phyloP scores from a whole-genome alignment of 2,329 filamentous ascomycete genomes.

The Fusarium sp. region DNA sequence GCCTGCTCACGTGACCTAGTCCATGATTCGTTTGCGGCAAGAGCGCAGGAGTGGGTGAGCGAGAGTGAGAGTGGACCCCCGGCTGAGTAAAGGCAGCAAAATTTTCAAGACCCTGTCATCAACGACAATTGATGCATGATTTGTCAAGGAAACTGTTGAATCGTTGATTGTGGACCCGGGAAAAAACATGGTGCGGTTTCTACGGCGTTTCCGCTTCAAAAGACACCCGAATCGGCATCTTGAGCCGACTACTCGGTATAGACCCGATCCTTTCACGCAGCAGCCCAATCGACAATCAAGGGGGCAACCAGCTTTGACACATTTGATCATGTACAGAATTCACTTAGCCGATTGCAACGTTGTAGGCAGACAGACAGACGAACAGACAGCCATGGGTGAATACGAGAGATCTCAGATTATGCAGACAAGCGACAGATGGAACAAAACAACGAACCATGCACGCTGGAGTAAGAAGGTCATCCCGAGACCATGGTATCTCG shows the following conservation, averaged over 20 bases:
- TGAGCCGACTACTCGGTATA: conserved; percentile 17
- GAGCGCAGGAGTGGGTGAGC: background rate
- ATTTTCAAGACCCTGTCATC: conserved; percentile 26
- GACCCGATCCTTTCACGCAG: conserved; percentile 14
- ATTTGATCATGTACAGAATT: background rate
- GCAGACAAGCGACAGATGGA: background rate
- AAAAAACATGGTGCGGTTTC: conserved; percentile 23
- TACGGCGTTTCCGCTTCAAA: conserved; percentile 10
- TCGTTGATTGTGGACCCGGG: conserved; percentile 10
- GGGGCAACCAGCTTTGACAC: background rate
- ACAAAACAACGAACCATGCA: background rate
- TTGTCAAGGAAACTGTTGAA: conserved; percentile 16
- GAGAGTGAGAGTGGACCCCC: conserved; percentile 9
- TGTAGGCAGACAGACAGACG: background rate
- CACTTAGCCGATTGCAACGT: conserved; percentile 19
- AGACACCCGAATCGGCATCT: conserved; percentile 17
- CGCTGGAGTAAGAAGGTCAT: background rate
- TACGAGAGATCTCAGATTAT: background rate
- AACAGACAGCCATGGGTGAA: background rate
- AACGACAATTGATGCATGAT: conserved; percentile 19
- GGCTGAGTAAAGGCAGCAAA: conserved; percentile 22
- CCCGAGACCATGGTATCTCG: background rate
- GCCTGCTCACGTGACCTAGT: conserved; percentile 23
- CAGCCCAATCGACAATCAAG: conserved; percentile 7
- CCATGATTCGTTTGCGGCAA: conserved; percentile 32